Base-by-base conservation (phyloP, 1,284 basidiomycete species). In the Pseudomicrostroma phylloplanum region DNA sequence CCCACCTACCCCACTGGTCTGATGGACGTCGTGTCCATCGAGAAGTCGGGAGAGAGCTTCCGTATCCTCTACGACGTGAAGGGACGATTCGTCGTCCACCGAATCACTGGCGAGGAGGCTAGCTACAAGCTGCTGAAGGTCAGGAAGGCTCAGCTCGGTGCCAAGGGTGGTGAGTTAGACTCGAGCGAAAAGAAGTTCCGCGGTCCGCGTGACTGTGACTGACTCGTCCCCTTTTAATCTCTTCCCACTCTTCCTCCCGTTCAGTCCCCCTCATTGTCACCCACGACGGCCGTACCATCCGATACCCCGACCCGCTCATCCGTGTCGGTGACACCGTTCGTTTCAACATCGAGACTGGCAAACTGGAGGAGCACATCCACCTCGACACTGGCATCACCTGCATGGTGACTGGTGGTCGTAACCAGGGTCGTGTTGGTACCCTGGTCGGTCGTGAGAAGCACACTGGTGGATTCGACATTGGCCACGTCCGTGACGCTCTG, bases 31-130 rank as follows among this genome's bases (percentile, higher is more conserved):
- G 86, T 99, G 81, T 87, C 91, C 65, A 91, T 99, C 74, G 96
- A 98, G 83, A 93, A 93, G 82, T 97, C 94, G 56, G 91, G 90
- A 83, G 94, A 99, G 84, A 89, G 97, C 86, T 99, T 98, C 89
- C 94, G 94, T 82, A 87, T 98, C 74, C 86, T 99, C 58, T 98
- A 98, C 86, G 96, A 98, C 81, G 88, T 96, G 83, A 99, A 99
- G 86, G 75, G 60, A 57, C 93, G 94, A 76, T 99, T 99, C 85
- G 90, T 92, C 70, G 94, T 98, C 82, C 94, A 99, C 87, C 92
- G 96, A 80, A 98, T 99, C 86, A 93, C 92, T 70, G 86, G 90
- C 58, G 96, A 98, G 84, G 94, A 99, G 83, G 92, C 94, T 59
- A 83, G 85, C 77, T 99, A 94, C 88, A 99, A 99, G 84, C 92